Evolutionary conservation across 2,329 filamentous ascomycete genomes (phyloP).

Genomic region (Curvularia sp.): DNA sequence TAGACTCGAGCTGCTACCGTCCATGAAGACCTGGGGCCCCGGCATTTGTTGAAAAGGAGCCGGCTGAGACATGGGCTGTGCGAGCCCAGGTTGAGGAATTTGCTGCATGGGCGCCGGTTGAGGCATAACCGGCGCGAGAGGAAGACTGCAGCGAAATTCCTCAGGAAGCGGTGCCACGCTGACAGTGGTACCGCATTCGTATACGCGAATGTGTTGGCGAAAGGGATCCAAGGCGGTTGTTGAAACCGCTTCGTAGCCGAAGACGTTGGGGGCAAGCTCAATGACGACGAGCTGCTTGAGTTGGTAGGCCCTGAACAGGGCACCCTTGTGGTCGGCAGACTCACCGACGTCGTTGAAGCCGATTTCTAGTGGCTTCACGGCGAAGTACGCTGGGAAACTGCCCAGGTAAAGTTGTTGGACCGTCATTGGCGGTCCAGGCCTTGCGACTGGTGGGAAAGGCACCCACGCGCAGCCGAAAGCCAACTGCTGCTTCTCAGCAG

Average conservation of each 20-base stretch:
- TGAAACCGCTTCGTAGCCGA: background rate
- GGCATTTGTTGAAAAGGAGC: background rate
- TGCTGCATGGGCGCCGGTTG: background rate
- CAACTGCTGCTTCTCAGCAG: background rate
- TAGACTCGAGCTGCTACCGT: background rate
- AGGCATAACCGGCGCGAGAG: background rate
- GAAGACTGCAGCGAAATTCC: background rate
- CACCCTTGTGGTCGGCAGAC: background rate
- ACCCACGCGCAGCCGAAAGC: background rate
- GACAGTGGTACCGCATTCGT: background rate
- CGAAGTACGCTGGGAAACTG: background rate
- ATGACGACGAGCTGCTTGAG: background rate
- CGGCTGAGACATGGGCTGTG: background rate
- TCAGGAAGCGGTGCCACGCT: background rate
- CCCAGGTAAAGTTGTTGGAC: background rate
- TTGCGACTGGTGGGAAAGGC: background rate
- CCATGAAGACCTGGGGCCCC: background rate
- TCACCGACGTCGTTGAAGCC: slow-evolving; percentile 6
- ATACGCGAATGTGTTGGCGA: background rate
- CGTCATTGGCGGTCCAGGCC: background rate
- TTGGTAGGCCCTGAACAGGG: background rate
- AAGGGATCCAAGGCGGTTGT: background rate
- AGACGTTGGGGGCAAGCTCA: too few species aligned
- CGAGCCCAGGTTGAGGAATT: background rate
- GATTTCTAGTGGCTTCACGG: background rate